Evolutionary conservation across 2,329 filamentous ascomycete species (phyloP).

Genomic region (Scleromitrula shiraiana): DNA sequence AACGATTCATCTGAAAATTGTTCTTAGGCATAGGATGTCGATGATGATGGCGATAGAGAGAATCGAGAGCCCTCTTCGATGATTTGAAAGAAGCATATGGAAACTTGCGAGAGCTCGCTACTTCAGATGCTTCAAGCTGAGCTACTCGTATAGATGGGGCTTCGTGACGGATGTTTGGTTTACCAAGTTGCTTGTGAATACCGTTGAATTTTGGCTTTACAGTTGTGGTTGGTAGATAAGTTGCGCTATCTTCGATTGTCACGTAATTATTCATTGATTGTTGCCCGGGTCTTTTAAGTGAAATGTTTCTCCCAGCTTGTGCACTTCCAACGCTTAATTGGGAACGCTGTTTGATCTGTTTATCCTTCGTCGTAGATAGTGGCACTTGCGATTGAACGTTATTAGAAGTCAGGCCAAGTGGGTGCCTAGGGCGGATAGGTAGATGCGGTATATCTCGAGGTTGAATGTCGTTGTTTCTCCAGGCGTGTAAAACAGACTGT

Average conservation of each 20-base stretch:
- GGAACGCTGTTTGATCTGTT: neutral
- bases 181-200: neutral
- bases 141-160: conserved; percentile 36
- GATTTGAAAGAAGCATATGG: conserved; percentile 37
- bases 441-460: conserved; percentile 8
- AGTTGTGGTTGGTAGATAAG: neutral
- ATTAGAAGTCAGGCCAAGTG: conserved; percentile 15
- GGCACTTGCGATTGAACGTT: conserved; percentile 19
- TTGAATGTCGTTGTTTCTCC: conserved; percentile 36
- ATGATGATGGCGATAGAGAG: conserved; percentile 39
- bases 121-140: conserved; percentile 45
- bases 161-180: conserved; percentile 17
- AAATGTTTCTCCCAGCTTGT: conserved; percentile 13
- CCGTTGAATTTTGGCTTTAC: neutral
- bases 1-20: conserved; percentile 33
- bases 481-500: conserved; percentile 43
- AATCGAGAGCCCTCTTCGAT: conserved; percentile 48
- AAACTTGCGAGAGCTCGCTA: conserved; percentile 28
- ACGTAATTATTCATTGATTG: conserved; percentile 29
- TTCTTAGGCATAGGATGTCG: conserved; percentile 24
- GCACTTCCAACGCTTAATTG: neutral
- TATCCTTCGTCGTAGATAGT: conserved; percentile 2
- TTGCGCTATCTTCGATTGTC: conserved; percentile 10
- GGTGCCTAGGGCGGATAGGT: conserved; percentile 2
- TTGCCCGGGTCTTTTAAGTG: conserved; percentile 18